Evolutionary conservation across 257 asterid genomes (phyloP), one percentile per base, ranked within the genome.

Genomic region (Echites panduratus): DNA sequence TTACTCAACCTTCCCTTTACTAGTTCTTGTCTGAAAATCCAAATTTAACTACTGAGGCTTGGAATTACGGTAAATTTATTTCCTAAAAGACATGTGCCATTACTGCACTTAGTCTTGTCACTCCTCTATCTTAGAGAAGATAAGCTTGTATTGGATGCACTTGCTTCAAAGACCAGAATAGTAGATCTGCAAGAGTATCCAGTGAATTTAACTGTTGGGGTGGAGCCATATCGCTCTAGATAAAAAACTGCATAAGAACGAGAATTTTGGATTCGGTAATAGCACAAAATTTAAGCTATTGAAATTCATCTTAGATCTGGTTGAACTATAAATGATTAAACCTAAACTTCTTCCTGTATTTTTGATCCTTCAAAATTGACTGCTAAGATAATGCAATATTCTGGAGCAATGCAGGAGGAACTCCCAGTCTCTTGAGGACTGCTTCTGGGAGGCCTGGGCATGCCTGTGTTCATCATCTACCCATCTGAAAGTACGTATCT

Each of bases 371-470:
- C 57, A 40, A 72, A 73, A 74, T 50, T 64, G 20, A 58, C 57
- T 27, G 50, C 80, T 80, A 79, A 78, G 72, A 49, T 65, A 45
- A 70, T 52, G 70, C 72, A 9, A 32, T 76, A 61, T 54, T 44
- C 10, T 82, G 86, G 79, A 77, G 77, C 79, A 73, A 75, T 66
- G 75, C 93, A 91, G 99, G 93, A 88, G 87, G 43, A 77, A 79
- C 77, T 62, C 79, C 75, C 89, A 87, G 70, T 82, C 97, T 75
- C 90, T 94, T 40, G 99, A 94, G 87, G 99, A 94, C 80, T 94
- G 99, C 89, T 90, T 83, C 68, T 94, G 99, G 98, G 98, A 94
- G 87, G 99, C 99, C 66, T 94, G 99, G 99, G 99, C 99, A 53
- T 94, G 99, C 81, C 81, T 94, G 26, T 87, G 95, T 80, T 94